phyloP scores from a whole-genome alignment of 148 eudicot species.

The Arbutus unedo region DNA sequence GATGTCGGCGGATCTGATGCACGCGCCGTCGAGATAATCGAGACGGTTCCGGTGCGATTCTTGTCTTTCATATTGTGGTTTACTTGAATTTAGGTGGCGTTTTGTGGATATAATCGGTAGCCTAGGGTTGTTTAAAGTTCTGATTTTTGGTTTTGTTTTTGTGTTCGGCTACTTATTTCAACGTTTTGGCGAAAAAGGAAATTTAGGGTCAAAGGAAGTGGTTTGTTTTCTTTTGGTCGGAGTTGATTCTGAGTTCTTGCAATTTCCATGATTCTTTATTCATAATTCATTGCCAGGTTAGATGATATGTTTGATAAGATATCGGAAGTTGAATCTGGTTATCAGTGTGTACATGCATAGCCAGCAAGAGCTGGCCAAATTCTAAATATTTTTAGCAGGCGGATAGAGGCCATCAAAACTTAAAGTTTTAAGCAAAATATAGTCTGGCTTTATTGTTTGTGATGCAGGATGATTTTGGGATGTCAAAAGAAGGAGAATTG shows the following conservation, averaged over 20 bases:
- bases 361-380: not conserved
- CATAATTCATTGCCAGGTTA: not conserved
- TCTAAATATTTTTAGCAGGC: not conserved
- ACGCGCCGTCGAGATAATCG: not conserved
- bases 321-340: not conserved
- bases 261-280: not conserved
- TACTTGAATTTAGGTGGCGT: constrained; percentile 3
- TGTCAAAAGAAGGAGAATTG: constrained; percentile 60
- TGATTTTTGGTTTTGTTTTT: not conserved
- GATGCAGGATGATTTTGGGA: constrained; percentile 46
- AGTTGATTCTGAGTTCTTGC: not conserved
- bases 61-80: not conserved
- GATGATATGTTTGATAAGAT: not conserved
- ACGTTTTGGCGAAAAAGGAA: not conserved
- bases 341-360: not conserved
- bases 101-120: constrained; percentile 7
- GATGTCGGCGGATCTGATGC: not conserved
- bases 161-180: not conserved
- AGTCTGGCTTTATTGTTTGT: not conserved
- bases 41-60: not conserved
- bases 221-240: not conserved
- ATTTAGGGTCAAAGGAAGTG: not conserved
- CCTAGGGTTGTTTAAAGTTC: not conserved
- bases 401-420: not conserved
- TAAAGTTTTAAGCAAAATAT: not conserved